Conservation (phyloP, 2,329 filamentous ascomycete genomes). For the Penicillium crustosum region DNA sequence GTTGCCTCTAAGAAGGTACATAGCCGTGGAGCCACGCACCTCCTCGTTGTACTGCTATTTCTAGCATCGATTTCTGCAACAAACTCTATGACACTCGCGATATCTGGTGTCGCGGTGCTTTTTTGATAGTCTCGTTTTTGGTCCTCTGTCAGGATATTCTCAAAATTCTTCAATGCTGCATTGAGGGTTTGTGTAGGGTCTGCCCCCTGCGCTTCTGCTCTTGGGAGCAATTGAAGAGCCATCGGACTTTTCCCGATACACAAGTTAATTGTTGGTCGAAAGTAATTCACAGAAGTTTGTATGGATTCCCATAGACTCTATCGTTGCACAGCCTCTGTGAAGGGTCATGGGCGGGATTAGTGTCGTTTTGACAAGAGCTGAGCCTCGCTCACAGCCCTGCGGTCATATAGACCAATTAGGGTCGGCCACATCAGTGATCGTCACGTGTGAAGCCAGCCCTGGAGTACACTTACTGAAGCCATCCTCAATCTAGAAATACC, state of each 20-base stretch:
- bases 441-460: background rate
- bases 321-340: background rate
- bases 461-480: background rate
- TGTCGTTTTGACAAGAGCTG: background rate
- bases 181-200: background rate
- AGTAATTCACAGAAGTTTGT: background rate
- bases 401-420: background rate
- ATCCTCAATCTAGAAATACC: background rate
- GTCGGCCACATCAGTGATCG: background rate
- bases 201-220: background rate
- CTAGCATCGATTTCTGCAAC: constrained; percentile 19
- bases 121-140: background rate
- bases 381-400: background rate
- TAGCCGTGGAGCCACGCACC: constrained; percentile 21
- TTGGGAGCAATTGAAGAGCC: background rate
- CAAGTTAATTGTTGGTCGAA: background rate
- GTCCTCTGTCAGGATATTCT: background rate
- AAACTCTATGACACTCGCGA: constrained; percentile 7
- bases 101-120: background rate
- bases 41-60: constrained; percentile 10
- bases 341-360: too few relatives aligned
- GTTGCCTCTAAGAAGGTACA: constrained; percentile 20
- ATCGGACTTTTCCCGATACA: background rate
- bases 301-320: background rate
- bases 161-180: background rate